phyloP scores from a whole-genome alignment of 2,329 filamentous ascomycete genomes.

The Talaromyces funiculosus region DNA sequence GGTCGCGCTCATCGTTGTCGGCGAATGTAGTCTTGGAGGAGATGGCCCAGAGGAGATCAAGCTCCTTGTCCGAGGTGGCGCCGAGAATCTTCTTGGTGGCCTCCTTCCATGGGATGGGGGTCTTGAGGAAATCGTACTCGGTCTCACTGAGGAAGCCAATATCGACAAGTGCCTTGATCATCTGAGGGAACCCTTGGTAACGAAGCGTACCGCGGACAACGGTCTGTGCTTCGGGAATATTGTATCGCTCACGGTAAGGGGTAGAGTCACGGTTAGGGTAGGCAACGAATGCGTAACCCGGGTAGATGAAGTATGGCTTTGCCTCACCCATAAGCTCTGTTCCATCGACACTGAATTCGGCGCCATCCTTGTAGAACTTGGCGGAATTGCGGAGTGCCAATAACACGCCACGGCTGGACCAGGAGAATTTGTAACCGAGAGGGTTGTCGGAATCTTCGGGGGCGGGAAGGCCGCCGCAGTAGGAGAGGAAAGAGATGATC shows the following conservation, averaged over 20 bases:
- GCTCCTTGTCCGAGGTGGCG: conserved; percentile 58
- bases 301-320: conserved; percentile 87
- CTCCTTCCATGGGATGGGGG: conserved; percentile 73
- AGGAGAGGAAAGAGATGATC: conserved; percentile 73
- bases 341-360: conserved; percentile 60
- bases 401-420: conserved; percentile 75
- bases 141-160: conserved; percentile 80
- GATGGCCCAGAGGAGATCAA: conserved; percentile 69
- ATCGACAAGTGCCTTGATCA: conserved; percentile 81
- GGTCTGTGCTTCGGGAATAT: conserved; percentile 85
- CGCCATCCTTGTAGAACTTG: conserved; percentile 73
- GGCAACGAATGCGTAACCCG: conserved; percentile 80
- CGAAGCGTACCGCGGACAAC: conserved; percentile 78
- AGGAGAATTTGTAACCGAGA: conserved; percentile 87
- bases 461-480: conserved; percentile 74
- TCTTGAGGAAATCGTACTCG: conserved; percentile 58
- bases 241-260: conserved; percentile 79
- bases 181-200: conserved; percentile 85
- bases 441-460: conserved; percentile 78
- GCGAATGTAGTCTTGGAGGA: conserved; percentile 68
- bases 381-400: conserved; percentile 82
- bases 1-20: conserved; percentile 61
- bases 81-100: conserved; percentile 72
- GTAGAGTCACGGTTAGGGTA: conserved; percentile 93
- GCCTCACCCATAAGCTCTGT: conserved; percentile 76